Evolutionary conservation across 176 grass and related monocot genomes (phyloP), one percentile per base, ranked within the genome.

Genomic region (Carex parvula): DNA sequence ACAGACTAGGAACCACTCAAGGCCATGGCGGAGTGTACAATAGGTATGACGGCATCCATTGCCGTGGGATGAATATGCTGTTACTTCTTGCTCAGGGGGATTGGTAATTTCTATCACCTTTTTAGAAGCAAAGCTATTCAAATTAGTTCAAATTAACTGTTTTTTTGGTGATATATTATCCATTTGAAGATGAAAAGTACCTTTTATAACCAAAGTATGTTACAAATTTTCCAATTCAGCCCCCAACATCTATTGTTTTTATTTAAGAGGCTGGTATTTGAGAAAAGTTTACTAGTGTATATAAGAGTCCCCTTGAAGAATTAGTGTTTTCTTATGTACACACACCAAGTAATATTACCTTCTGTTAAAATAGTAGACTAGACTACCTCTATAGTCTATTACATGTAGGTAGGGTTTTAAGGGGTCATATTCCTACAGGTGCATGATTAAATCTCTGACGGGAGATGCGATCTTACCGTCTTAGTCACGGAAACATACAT

Each of bases 1-100:
- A 99, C 87, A 90, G 96, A 92, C 89, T 94, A 83, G 96, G 93
- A 39, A 99, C 96, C 71, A 92, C 89, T 67, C 52, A 89, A 86
- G 96, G 96, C 77, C 91, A 73, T 39, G 89, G 85, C 70, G 96
- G 96, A 77, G 80, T 78, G 69, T 94, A 93, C 77, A 99, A 93
- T 89, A 88, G 96, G n/a, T 99, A 90, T 85, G 93, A 99, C 81
- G 89, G 93, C 67, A 95, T 99, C 85, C 93, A 53, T 50, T 99
- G 78, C 73, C 93, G 60, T 99, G 96, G 96, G 91, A 94, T 85
- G 96, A 99, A 81, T 80, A 86, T 84, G 96, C 93, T 87, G 91
- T 95, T 83, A 99, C 93, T 84, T 99, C 93, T 85, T 99, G 96
- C 89, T 94, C 93, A 85, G 96, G 93, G 81, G 96, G 96, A 68